Conservation (phyloP, 2,329 filamentous ascomycete genomes). For the Colletotrichum shisoi region DNA sequence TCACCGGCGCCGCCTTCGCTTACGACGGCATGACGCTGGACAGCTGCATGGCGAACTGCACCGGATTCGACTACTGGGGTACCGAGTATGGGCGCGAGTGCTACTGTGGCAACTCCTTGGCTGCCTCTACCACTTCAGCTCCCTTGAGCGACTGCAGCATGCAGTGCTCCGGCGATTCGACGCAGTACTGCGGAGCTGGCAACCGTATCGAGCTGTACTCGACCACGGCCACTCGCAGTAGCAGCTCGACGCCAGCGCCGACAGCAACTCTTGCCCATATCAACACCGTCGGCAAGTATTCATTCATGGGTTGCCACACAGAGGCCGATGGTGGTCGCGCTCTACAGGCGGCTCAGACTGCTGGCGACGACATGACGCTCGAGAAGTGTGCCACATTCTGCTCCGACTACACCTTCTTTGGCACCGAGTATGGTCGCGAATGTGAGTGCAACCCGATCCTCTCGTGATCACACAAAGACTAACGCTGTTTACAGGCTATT, state of each 20-base stretch:
- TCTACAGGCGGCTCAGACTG: conserved; percentile 46
- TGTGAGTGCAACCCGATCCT: conserved; percentile 41
- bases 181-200: conserved; percentile 55
- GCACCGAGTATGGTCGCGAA: conserved; percentile 51
- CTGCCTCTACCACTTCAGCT: conserved; percentile 43
- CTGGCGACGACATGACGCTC: conserved; percentile 51
- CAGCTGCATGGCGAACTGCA: conserved; percentile 57
- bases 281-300: conserved; percentile 48
- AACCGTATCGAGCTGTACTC: conserved; percentile 56
- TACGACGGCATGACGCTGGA: conserved; percentile 61
- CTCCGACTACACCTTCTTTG: conserved; percentile 50
- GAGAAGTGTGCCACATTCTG: conserved; percentile 51
- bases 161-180: conserved; percentile 52
- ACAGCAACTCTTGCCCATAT: conserved; percentile 49
- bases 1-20: conserved; percentile 52
- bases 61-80: conserved; percentile 57
- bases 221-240: conserved; percentile 50
- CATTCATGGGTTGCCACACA: conserved; percentile 52
- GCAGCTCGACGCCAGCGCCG: conserved; percentile 43
- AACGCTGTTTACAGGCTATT: conserved; percentile 46
- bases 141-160: conserved; percentile 50
- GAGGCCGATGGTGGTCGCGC: conserved; percentile 51
- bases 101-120: conserved; percentile 56
- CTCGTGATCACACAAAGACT: neutral
- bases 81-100: conserved; percentile 63